Base-by-base conservation (phyloP, 208 protist species). In the Leishmania tarentolae region DNA sequence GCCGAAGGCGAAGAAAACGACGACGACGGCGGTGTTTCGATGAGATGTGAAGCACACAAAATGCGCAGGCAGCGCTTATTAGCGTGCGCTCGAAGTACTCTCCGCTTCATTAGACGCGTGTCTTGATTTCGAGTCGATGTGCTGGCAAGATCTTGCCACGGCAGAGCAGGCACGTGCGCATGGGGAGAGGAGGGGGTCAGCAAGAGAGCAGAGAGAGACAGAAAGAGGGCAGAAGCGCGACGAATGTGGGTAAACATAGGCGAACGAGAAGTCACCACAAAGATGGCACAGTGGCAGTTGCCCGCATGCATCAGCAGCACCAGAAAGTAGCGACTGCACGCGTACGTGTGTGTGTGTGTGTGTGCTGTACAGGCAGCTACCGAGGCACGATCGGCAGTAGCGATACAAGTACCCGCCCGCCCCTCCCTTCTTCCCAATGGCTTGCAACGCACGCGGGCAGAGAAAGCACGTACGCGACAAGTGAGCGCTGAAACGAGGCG, bases 41-140 rank as follows among this genome's bases (percentile, higher is more conserved):
- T 87, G 4, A 83, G 82, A 75, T 97, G 56, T 1, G 90, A 82
- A 19, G 93, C 88, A 56, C 86, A 94, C 24, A 97, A 59, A 9
- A 93, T 65, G 35, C 93, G 90, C 19, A 97, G 85, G 72, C 87
- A 83, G 6, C 87, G 87, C 88, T 97, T 97, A 86, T 97, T 97
- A 42, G 86, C 86, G 82, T 97, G 93, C 44, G 88, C 90, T 40
- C 93, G 93, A 35, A 91, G 83, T 24, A 97, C 93, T 57, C 93
- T 83, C 40, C 93, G 87, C 86, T 97, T 97, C 93, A 97, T 97
- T 13, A 37, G 1, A 13, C 11, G 70, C 17, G 40, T 47, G 74
- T 24, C 8, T 68, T 21, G 7, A 40, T 28, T 40, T 6, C 0
- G 47, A 19, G 72, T 15, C 15, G 72, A 19, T 46, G 31, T 76